Evolutionary conservation across 2,329 filamentous ascomycete species (phyloP).

Genomic region (Hymenoscyphus albidus): DNA sequence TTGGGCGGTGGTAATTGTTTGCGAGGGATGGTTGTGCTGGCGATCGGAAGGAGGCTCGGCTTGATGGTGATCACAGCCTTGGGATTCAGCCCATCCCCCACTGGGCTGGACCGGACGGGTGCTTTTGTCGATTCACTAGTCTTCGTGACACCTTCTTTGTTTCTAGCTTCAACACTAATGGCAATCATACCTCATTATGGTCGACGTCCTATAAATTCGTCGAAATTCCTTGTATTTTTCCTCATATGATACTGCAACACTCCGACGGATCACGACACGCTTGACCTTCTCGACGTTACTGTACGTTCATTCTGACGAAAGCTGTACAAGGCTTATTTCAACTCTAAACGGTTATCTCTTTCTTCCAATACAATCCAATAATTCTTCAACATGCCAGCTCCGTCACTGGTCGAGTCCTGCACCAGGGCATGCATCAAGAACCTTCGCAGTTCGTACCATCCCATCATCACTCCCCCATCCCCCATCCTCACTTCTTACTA

Average conservation of each 20-base stretch:
- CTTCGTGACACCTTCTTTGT: neutral
- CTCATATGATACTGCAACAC: neutral
- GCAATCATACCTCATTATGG: neutral
- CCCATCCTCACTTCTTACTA: neutral
- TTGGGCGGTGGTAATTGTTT: neutral
- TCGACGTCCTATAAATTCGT: neutral
- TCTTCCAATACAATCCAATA: neutral
- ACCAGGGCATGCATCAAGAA: conserved; percentile 51
- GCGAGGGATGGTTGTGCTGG: neutral
- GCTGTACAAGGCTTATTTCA: neutral
- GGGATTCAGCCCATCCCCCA: neutral
- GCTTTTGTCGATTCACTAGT: neutral
- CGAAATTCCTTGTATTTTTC: neutral
- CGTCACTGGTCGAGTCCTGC: conserved; percentile 50
- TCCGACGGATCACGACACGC: neutral
- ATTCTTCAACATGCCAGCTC: conserved; percentile 40
- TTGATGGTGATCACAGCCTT: neutral
- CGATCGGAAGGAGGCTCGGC: neutral
- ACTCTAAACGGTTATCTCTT: neutral
- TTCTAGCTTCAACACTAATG: neutral
- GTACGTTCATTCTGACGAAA: neutral
- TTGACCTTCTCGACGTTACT: neutral
- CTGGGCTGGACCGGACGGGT: neutral
- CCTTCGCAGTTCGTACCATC: conserved; percentile 37
- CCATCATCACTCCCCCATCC: neutral